Conservation (phyloP, 257 asterid genomes). For the Solanum dulcamara region DNA sequence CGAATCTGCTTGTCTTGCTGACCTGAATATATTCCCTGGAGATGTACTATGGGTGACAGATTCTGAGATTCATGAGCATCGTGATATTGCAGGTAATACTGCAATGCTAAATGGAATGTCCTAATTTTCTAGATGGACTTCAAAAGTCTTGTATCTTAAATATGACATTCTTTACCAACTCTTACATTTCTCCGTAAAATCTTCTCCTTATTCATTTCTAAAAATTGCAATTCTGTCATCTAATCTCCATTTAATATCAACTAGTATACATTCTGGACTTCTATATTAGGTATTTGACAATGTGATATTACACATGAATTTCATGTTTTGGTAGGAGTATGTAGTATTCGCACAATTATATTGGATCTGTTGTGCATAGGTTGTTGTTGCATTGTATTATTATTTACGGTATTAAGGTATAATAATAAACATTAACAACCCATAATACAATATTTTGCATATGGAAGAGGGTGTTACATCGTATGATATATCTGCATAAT, state of each 20-base stretch:
- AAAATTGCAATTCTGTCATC: neutral
- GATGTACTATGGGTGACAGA: constrained; percentile 91
- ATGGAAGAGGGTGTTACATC: neutral
- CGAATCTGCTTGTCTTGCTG: constrained; percentile 79
- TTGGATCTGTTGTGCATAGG: neutral
- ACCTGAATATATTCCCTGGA: constrained; percentile 80
- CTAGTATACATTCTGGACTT: neutral
- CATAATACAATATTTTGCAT: neutral
- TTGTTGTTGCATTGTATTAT: neutral
- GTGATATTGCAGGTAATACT: constrained; percentile 91
- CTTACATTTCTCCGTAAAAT: neutral
- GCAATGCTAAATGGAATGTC: neutral
- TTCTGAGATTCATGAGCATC: constrained; percentile 87
- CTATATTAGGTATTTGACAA: neutral
- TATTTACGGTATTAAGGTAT: neutral
- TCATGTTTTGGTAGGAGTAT: neutral
- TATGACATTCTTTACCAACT: neutral
- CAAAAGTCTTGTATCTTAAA: neutral
- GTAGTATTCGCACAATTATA: neutral
- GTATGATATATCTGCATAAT: neutral
- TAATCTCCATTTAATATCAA: neutral
- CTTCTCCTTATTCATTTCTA: neutral
- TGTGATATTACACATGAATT: neutral
- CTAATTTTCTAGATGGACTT: neutral
- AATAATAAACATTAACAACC: neutral